Base-by-base conservation (phyloP, 495 filamentous ascomycete genomes). In the Penicillium steckii region DNA sequence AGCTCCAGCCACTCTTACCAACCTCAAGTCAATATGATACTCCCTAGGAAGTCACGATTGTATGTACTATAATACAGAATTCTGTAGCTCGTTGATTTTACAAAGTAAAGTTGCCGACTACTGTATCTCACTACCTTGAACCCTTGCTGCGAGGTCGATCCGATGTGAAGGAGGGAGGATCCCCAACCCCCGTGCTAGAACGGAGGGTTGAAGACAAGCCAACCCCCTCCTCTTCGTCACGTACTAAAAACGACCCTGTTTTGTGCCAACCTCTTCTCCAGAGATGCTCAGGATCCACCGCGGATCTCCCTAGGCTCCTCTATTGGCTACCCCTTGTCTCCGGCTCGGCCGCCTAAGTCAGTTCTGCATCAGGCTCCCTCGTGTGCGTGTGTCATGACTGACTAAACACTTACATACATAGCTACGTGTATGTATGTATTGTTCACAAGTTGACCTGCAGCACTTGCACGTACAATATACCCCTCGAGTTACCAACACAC, bases 241-340 rank as follows among this genome's bases (percentile, higher is more conserved):
- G 38, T 17, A 41, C 8, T 19, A n/a, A 41, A 23, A n/a, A n/a
- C n/a, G 38, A 41, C 38, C 38, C 38, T 41, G 38, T 19, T 41
- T 41, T 19, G 33, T 41, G 38, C 38, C 38, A 41, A 41, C 38
- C 38, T 41, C 38, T 41, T 41, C 38, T 41, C 38, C 38, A 41
- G 19, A 21, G 38, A 41, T 24, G 38, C 38, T 23, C 21, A n/a
- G 38, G 38, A 23, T 41, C 38, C 38, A 41, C 38, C 38, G 38
- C 38, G 38, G 38, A 41, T 41, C 38, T 41, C 38, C 19, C 38
- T 12, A 23, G 8, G 38, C 38, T 5, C 38, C 38, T 41, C 19
- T 9, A 41, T 41, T 41, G 38, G 38, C 19, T 41, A 9, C 38
- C 38, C 38, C 38, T 41, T 41, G 38, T 41, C 38, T 41, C 38